Conservation (phyloP, 2,329 filamentous ascomycete species). For the Aureobasidium vineae region DNA sequence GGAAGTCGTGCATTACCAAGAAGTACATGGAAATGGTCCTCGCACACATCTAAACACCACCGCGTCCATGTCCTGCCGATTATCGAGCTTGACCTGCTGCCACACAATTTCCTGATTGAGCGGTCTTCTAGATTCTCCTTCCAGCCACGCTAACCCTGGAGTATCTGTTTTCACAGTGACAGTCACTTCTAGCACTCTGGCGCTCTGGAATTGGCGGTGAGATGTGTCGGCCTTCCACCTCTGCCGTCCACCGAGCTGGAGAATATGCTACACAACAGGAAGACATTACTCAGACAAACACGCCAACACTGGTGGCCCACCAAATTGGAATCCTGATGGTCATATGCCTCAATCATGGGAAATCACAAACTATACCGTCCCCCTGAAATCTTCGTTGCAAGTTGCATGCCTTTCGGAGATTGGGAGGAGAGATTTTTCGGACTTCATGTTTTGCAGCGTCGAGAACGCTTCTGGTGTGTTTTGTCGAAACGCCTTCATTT, state of each 20-base stretch:
- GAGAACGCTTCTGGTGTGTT: not conserved
- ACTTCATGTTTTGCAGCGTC: not conserved
- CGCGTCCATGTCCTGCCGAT: not conserved
- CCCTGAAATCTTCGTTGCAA: not conserved
- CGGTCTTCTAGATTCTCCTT: not conserved
- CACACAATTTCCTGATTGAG: not conserved
- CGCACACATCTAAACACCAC: not conserved
- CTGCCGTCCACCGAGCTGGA: not conserved
- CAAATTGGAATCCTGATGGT: not conserved
- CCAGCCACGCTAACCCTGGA: not conserved
- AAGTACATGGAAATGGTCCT: not conserved
- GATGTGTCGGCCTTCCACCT: not conserved
- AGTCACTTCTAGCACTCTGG: not conserved
- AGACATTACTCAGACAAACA: not conserved
- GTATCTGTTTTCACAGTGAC: not conserved
- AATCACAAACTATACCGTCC: not conserved
- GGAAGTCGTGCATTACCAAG: not conserved
- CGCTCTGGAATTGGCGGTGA: not conserved
- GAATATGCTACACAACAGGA: not conserved
- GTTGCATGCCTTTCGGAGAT: slow-evolving; percentile 6
- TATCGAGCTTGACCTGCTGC: not conserved
- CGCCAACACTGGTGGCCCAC: not conserved
- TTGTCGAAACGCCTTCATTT: not conserved
- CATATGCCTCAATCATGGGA: not conserved
- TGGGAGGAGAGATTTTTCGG: slow-evolving; percentile 21